Conservation (phyloP, 257 asterid genomes). For the Penstemon barbatus region DNA sequence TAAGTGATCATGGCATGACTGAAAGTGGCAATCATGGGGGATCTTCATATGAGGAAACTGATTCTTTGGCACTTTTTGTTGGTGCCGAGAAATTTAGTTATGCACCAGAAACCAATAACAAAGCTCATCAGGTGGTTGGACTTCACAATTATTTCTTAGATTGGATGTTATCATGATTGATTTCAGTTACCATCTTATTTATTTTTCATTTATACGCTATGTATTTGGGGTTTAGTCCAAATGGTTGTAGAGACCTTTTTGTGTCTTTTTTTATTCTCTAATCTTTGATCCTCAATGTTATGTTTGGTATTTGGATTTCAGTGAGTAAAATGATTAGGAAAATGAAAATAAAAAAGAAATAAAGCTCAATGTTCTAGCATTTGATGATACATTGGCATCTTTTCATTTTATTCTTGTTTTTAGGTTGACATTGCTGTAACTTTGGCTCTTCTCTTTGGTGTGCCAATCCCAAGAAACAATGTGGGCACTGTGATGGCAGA, state of each 20-base stretch:
- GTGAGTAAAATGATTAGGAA: no score
- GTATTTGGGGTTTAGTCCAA: neutral
- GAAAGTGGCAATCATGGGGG: slow-evolving; percentile 93
- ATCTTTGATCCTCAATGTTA: neutral
- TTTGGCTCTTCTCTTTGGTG: slow-evolving; percentile 85
- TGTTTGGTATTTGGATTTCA: no score
- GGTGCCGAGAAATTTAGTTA: slow-evolving; percentile 39
- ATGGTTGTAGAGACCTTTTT: neutral
- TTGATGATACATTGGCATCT: slow-evolving; percentile 22
- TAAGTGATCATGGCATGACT: slow-evolving; percentile 97
- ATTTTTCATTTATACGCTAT: neutral
- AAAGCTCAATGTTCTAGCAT: no score
- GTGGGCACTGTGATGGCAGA: slow-evolving; percentile 72
- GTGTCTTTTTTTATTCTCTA: neutral
- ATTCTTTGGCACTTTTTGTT: slow-evolving; percentile 83
- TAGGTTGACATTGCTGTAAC: slow-evolving; percentile 88
- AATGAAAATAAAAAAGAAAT: no score
- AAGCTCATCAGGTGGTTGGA: slow-evolving; percentile 63
- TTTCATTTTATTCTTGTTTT: slow-evolving; percentile 35
- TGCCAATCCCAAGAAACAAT: slow-evolving; percentile 87
- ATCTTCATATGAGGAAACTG: slow-evolving; percentile 84
- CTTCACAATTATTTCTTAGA: slow-evolving; percentile 23
- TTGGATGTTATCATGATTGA: slow-evolving; percentile 8
- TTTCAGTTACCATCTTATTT: slow-evolving; percentile 15
- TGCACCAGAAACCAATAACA: slow-evolving; percentile 36